Base-by-base conservation (phyloP, 495 filamentous ascomycete genomes). In the Aspergillus olivimuriae region DNA sequence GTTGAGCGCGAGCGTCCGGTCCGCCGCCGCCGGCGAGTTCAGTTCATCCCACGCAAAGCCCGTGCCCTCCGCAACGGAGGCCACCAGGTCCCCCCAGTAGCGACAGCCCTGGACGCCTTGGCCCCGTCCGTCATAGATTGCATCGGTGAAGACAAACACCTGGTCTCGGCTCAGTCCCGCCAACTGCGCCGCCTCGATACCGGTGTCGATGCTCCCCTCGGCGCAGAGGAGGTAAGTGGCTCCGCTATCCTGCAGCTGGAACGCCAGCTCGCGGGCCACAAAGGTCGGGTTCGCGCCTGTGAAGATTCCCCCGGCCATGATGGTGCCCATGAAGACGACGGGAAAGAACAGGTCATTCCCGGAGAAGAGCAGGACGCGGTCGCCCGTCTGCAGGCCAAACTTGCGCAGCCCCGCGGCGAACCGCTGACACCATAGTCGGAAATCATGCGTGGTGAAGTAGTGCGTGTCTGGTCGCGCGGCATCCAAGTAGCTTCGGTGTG, bases 251-350 rank as follows among this genome's bases (percentile, higher is more conserved):
- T 76, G 66, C 31, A 94, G 66, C 62, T 94, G 88, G 54, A 82
- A 83, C 10, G 80, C 80, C 11, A 92, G 61, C 55, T 90, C 88
- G 5, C 83, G 61, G 0, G 75, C 65, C 0, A 85, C 82, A 49
- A 78, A 87, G n/a, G 68, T 74, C 2, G 87, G 87, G 48, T 90
- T 90, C 4, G 86, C 86, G 17, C 86, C 87, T 12, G 79, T 81
- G 61, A 90, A 91, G 42, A 89, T 72, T 4, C 84, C 85, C 3
- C 88, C 86, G 0, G 87, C 84, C 72, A 86, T 86, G 24, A 86
- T 67, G 17, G 84, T 69, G 12, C 85, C 87, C 52, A 87, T 68
- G 49, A 90, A 77, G 1, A 87, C 61, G 8, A 80, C 70, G 0
- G 88, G 82, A 57, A 83, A 88, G 69, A 82, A 87, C 35, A 92